Conservation (phyloP, 2,329 filamentous ascomycete genomes). For the Apiospora saccharicola region DNA sequence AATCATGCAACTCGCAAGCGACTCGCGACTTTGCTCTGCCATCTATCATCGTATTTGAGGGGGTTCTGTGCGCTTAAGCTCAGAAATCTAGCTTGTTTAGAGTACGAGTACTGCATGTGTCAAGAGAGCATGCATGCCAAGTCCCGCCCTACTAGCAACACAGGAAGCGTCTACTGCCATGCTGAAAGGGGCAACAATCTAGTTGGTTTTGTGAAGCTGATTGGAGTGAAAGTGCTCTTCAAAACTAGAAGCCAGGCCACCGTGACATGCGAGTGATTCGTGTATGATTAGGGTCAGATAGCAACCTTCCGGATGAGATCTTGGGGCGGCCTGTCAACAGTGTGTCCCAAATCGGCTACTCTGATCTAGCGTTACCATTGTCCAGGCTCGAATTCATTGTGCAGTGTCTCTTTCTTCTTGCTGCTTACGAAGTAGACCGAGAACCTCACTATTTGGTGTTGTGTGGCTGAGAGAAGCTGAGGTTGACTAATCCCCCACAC, state of each 20-base stretch:
- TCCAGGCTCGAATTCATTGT: no score
- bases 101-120: not conserved
- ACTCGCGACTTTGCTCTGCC: not conserved
- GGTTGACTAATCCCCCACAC: conserved; percentile 6
- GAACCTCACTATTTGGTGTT: not conserved
- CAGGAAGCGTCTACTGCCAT: not conserved
- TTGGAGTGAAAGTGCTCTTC: not conserved
- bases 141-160: not conserved
- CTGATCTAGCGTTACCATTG: no score
- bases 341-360: no score
- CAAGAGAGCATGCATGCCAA: not conserved
- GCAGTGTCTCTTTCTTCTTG: not conserved
- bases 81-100: not conserved
- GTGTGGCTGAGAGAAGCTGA: conserved; percentile 11
- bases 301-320: not conserved
- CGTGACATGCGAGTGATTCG: not conserved
- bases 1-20: not conserved
- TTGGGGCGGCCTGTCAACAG: no score
- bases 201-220: not conserved
- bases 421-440: not conserved
- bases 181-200: not conserved
- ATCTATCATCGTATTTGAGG: conserved; percentile 3
- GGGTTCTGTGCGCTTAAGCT: not conserved
- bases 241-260: not conserved
- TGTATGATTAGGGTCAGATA: not conserved